Percentiles rank a stretch among this genome's conserved stretches.
Evolutionary conservation across 2,329 filamentous ascomycete genomes (phyloP).

Genomic region (Tolypocladium ophioglossoides): DNA sequence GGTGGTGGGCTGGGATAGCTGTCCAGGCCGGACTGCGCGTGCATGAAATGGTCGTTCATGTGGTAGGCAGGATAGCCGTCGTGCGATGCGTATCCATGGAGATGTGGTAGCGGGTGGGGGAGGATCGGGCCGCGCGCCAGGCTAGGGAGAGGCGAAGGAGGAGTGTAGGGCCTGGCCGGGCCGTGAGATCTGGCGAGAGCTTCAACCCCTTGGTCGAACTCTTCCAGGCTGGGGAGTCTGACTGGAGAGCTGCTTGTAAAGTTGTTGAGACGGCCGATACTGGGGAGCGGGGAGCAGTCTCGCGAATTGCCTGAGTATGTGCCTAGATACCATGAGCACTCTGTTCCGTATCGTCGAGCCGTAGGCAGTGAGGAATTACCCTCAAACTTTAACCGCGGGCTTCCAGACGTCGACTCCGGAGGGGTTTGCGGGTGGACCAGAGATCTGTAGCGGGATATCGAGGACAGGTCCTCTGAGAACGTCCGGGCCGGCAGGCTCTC

Average conservation of each 20-base stretch:
- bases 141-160: slow-evolving; percentile 17
- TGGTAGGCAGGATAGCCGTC: slow-evolving; percentile 13
- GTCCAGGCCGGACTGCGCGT: slow-evolving; percentile 11
- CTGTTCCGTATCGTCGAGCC: neutral
- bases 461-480: slow-evolving; percentile 11
- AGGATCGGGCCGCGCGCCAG: slow-evolving; percentile 11
- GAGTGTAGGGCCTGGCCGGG: slow-evolving; percentile 14
- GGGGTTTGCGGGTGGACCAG: slow-evolving; percentile 15
- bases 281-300: slow-evolving; percentile 16
- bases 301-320: slow-evolving; percentile 9
- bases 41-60: slow-evolving; percentile 12
- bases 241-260: slow-evolving; percentile 8
- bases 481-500: slow-evolving; percentile 9
- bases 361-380: slow-evolving; percentile 10
- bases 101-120: slow-evolving; percentile 13
- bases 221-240: slow-evolving; percentile 23
- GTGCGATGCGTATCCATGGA: slow-evolving; percentile 10
- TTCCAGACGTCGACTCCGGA: slow-evolving; percentile 22
- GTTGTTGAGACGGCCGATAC: slow-evolving; percentile 8
- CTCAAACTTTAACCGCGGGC: slow-evolving; percentile 21
- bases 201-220: slow-evolving; percentile 28
- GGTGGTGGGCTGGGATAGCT: slow-evolving; percentile 25
- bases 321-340: slow-evolving; percentile 4
- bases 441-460: slow-evolving; percentile 7
- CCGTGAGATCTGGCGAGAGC: slow-evolving; percentile 21